phyloP scores from a whole-genome alignment of 1,284 basidiomycete species.

The Cutaneotrichosporon sp. region DNA sequence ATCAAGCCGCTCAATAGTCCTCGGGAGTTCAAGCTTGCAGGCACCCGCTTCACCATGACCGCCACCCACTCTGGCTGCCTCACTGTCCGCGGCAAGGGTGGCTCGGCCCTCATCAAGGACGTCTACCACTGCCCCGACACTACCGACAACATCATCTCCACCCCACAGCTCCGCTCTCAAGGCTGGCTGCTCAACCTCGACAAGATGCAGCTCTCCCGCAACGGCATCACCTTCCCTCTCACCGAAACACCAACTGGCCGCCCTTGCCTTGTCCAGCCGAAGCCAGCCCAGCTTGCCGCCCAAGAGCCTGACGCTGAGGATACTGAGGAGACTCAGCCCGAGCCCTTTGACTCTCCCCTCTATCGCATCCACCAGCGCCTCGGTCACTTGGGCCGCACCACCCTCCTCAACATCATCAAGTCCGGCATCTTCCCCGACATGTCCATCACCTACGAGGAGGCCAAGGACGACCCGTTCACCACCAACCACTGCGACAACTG shows the following conservation, averaged over 20 bases:
- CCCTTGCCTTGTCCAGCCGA: conserved; percentile 8
- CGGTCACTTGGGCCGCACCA: conserved; percentile 2
- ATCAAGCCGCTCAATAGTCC: neutral
- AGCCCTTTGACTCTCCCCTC: neutral
- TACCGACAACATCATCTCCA: conserved; percentile 3
- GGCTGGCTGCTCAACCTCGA: conserved; percentile 9
- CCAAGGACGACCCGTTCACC: too few species aligned
- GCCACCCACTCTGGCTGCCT: conserved; percentile 1
- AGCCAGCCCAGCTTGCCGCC: neutral
- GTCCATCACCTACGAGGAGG: neutral
- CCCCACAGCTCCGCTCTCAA: neutral
- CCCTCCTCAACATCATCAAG: neutral
- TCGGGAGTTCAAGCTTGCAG: conserved; percentile 2
- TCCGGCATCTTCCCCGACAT: neutral
- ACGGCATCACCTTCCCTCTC: neutral
- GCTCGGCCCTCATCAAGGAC: neutral
- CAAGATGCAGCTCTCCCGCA: neutral
- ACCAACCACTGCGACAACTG: too few species aligned
- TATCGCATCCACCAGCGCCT: conserved; percentile 6
- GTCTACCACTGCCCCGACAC: conserved; percentile 8
- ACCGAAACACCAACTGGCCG: conserved; percentile 3
- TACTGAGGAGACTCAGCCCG: too few species aligned
- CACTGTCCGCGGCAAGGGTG: neutral
- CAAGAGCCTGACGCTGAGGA: neutral
- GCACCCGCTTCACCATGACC: conserved; percentile 4